Conservation (phyloP, 352 stramenopile genomes). For the Phytophthora podocarpi region DNA sequence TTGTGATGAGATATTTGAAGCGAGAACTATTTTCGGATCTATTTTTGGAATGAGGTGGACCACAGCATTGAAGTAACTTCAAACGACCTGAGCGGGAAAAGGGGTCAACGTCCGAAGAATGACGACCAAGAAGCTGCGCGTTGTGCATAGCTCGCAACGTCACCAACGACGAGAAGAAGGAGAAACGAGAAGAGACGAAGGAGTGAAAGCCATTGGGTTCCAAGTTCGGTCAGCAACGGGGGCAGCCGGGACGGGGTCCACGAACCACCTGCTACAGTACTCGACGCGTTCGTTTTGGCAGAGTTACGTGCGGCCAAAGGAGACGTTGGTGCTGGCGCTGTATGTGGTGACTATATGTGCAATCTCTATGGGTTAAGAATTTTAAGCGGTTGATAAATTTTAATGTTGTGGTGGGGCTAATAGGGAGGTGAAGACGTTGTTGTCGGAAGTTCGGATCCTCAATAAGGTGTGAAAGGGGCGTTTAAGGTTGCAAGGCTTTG, state of each 20-base stretch:
- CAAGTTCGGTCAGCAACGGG: slow-evolving; percentile 47
- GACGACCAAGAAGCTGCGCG: neutral
- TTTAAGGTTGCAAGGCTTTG: too few relatives aligned
- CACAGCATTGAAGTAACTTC: too few relatives aligned
- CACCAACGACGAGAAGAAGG: neutral
- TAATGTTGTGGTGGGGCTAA: neutral
- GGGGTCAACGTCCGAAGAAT: neutral
- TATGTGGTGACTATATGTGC: slow-evolving; percentile 21
- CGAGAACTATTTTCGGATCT: too few relatives aligned
- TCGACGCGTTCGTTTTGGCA: slow-evolving; percentile 62
- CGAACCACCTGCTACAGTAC: slow-evolving; percentile 57
- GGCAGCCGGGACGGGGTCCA: slow-evolving; percentile 31
- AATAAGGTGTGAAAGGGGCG: slow-evolving; percentile 66
- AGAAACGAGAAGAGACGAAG: slow-evolving; percentile 1
- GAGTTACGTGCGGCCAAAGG: slow-evolving; percentile 56
- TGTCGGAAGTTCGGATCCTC: slow-evolving; percentile 72
- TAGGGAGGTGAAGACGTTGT: slow-evolving; percentile 65
- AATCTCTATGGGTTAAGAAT: neutral
- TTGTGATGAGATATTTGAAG: too few relatives aligned
- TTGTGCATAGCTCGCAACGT: too few relatives aligned
- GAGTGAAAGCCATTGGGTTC: slow-evolving; percentile 34
- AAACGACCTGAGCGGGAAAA: slow-evolving; percentile 5
- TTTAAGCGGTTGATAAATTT: neutral
- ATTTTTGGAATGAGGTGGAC: too few relatives aligned
- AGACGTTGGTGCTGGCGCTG: slow-evolving; percentile 61